phyloP scores from a whole-genome alignment of 1,139 yeast species.

The Yamadazyma taylorii region DNA sequence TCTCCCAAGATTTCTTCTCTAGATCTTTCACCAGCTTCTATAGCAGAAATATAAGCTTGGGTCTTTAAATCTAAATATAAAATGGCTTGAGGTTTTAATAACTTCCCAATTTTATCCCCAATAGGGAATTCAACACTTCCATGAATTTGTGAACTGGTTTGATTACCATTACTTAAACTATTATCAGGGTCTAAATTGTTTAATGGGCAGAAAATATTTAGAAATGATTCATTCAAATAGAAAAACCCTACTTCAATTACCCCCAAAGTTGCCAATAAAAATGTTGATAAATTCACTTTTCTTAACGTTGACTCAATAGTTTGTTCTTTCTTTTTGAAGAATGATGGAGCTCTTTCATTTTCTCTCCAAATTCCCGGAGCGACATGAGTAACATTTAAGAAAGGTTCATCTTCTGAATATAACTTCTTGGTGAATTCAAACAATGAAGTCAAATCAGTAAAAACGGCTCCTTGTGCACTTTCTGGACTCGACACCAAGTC shows the following conservation, averaged over 20 bases:
- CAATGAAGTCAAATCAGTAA: constrained; percentile 66
- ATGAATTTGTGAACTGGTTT: constrained; percentile 34
- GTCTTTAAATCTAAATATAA: constrained; percentile 85
- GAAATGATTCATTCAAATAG: constrained; percentile 76
- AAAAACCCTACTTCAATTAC: constrained; percentile 85
- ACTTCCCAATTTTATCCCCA: constrained; percentile 51
- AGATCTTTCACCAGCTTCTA: constrained; percentile 70
- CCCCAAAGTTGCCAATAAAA: constrained; percentile 81
- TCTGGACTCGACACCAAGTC: constrained; percentile 73
- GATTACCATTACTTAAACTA: constrained; percentile 40
- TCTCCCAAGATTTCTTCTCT: constrained; percentile 71
- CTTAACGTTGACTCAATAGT: constrained; percentile 70
- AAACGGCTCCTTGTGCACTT: constrained; percentile 72
- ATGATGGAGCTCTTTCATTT: constrained; percentile 57
- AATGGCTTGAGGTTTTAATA: constrained; percentile 78
- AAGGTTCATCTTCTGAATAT: constrained; percentile 67
- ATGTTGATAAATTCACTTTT: constrained; percentile 85
- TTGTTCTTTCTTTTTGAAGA: constrained; percentile 61
- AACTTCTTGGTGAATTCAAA: constrained; percentile 72
- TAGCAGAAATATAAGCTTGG: constrained; percentile 89
- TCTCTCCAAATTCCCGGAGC: constrained; percentile 70
- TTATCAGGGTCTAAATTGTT: constrained; percentile 45
- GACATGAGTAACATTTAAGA: constrained; percentile 58
- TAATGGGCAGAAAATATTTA: constrained; percentile 80
- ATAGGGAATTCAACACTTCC: constrained; percentile 38